These are phyloP conservation scores for Leucogyrophana mollusca DNA, from an alignment of 768 basidiomycete genomes.

Conservation along the genomic window DNA sequence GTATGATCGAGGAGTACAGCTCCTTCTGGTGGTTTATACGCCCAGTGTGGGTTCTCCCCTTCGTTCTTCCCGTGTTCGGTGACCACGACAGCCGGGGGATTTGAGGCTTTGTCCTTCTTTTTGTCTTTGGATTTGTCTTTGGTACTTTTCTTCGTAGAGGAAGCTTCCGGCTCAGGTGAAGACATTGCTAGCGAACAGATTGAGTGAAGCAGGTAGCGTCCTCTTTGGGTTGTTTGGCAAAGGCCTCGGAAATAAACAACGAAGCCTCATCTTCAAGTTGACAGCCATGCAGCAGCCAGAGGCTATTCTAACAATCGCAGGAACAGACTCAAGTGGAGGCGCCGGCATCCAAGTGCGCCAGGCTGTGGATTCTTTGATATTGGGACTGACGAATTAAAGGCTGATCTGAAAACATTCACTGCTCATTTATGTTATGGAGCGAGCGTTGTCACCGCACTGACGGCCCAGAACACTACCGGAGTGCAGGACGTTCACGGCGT, in stretches of 20 bases:
- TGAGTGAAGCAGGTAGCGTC: neutral
- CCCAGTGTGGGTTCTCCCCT: constrained; percentile 55
- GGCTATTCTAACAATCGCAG: constrained; percentile 69
- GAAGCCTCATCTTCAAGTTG: neutral
- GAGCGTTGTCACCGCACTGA: constrained; percentile 81
- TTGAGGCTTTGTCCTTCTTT: constrained; percentile 10
- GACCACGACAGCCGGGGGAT: constrained; percentile 1
- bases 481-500: constrained; percentile 72
- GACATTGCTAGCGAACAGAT: constrained; percentile 21
- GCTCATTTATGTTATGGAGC: constrained; percentile 78
- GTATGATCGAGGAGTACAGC: constrained; percentile 45
- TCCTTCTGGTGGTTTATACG: constrained; percentile 57
- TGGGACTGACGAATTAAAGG: constrained; percentile 40
- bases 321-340: constrained; percentile 81
- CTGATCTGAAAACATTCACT: constrained; percentile 84
- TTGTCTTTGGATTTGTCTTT: constrained; percentile 13
- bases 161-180: constrained; percentile 18
- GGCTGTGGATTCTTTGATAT: neutral
- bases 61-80: constrained; percentile 45
- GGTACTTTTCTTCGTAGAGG: constrained; percentile 4
- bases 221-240: constrained; percentile 24
- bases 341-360: constrained; percentile 81
- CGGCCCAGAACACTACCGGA: constrained; percentile 86
- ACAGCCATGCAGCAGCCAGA: constrained; percentile 12
- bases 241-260: constrained; percentile 25